Evolutionary conservation across 2,329 filamentous ascomycete genomes (phyloP), one percentile per base, ranked within the genome.

Genomic region (Aspergillus oerlinghausenensis): DNA sequence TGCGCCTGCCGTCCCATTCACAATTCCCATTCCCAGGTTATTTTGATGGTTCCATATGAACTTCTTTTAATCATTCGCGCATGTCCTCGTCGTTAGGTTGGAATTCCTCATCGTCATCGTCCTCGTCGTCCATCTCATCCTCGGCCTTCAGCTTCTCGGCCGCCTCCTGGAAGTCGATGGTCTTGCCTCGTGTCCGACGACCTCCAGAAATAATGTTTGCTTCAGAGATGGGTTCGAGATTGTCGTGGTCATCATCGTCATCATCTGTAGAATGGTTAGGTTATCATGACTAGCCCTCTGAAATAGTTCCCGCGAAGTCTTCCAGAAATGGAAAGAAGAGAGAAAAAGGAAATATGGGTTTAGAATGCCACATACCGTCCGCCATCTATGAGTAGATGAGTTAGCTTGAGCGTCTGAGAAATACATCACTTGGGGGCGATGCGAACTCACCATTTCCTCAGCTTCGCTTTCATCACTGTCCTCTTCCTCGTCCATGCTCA

Each of bases 121-220:
- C 74, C 17, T 77, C 77, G 62, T 89, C 88, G 59, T 87, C 82
- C 35, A 81, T 77, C 72, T 83, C 82, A 42, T 82, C 79, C 25
- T 84, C 85, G 49, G 86, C 88, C 48, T 92, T 90, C 29, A 89
- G 84, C 75, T 96, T 86, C 76, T 89, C 82, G 26, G 90, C 91
- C 21, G 92, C 92, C 80, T 96, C 92, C 69, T 89, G 88, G 77
- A 90, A 97, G 82, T 97, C 90, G 73, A 97, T 97, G 70, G 87
- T 83, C 76, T 90, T 90, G 71, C 92, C 92, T 70, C 93, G 93
- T 62, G 93, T 97, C 75, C 94, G 93, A 67, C 87, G 85, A 61
- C 88, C 88, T 63, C 82, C 83, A 57, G 79, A 74, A 71, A 97
- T 86, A 74, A 97, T 96, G 83, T 97, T 97, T 73, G 84, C 84